Evolutionary conservation across 2,329 filamentous ascomycete species (phyloP).

Genomic region (Alternaria metachromatica): DNA sequence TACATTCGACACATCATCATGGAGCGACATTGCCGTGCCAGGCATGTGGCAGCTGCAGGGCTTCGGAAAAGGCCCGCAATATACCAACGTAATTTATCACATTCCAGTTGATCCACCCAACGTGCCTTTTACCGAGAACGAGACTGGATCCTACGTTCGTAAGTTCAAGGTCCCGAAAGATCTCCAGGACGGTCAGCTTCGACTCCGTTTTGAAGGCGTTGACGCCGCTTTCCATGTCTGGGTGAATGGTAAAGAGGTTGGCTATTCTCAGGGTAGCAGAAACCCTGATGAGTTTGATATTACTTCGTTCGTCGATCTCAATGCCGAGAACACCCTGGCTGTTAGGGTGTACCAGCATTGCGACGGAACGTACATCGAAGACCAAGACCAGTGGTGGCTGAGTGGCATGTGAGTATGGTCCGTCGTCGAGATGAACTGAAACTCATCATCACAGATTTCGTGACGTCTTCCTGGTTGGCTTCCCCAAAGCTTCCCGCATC

Average conservation of each 20-base stretch:
- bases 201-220: slow-evolving; percentile 73
- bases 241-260: slow-evolving; percentile 68
- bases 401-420: slow-evolving; percentile 54
- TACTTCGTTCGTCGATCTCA: slow-evolving; percentile 56
- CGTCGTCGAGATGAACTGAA: background rate
- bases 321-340: slow-evolving; percentile 61
- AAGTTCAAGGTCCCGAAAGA: slow-evolving; percentile 60
- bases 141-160: slow-evolving; percentile 68
- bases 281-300: slow-evolving; percentile 76
- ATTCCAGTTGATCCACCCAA: slow-evolving; percentile 70
- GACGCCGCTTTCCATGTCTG: slow-evolving; percentile 75
- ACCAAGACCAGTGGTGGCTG: slow-evolving; percentile 73
- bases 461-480: slow-evolving; percentile 67
- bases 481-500: slow-evolving; percentile 60
- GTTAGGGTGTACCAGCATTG: slow-evolving; percentile 75
- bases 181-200: slow-evolving; percentile 62
- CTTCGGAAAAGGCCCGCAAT: slow-evolving; percentile 67
- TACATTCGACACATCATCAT: slow-evolving; percentile 49
- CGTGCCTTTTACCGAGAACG: slow-evolving; percentile 66
- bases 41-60: slow-evolving; percentile 75
- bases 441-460: slow-evolving; percentile 63
- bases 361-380: slow-evolving; percentile 73
- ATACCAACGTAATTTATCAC: slow-evolving; percentile 72
- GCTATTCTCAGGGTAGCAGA: slow-evolving; percentile 72
- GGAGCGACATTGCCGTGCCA: slow-evolving; percentile 66